These are phyloP conservation scores for Epicoccum nigrum DNA, from an alignment of 2,329 filamentous ascomycete species.

Conservation along the genomic window DNA sequence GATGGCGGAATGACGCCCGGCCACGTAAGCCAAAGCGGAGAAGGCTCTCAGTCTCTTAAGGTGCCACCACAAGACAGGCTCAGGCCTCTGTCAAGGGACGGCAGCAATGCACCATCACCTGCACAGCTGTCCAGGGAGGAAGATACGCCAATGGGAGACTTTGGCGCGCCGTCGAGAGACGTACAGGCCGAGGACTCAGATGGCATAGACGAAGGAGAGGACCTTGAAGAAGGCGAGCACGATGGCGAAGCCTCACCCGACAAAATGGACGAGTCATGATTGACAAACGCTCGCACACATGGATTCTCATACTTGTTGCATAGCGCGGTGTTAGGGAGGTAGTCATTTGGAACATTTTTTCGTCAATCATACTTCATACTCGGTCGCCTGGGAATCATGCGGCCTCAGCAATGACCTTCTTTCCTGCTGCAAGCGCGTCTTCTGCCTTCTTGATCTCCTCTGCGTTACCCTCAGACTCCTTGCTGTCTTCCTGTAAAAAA, in stretches of 20 bases:
- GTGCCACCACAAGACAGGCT: slow-evolving; percentile 42
- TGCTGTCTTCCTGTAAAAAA: slow-evolving; percentile 47
- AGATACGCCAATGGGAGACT: slow-evolving; percentile 42
- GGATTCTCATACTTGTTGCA: slow-evolving; percentile 29
- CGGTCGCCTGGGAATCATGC: slow-evolving; percentile 35
- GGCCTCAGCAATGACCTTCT: slow-evolving; percentile 38
- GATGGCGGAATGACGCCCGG: slow-evolving; percentile 51
- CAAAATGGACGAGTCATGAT: slow-evolving; percentile 42
- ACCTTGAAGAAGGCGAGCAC: slow-evolving; percentile 40
- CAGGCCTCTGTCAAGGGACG: slow-evolving; percentile 37
- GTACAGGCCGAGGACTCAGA: slow-evolving; percentile 40
- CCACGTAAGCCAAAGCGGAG: slow-evolving; percentile 42
- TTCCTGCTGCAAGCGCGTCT: slow-evolving; percentile 49
- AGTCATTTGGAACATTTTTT: slow-evolving; percentile 4
- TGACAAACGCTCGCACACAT: not conserved
- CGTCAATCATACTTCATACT: slow-evolving; percentile 18
- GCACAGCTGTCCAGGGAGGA: slow-evolving; percentile 31
- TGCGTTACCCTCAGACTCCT: slow-evolving; percentile 47
- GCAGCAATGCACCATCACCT: slow-evolving; percentile 36
- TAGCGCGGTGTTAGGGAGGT: slow-evolving; percentile 42
- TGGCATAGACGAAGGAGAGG: slow-evolving; percentile 42
- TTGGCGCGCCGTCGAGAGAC: slow-evolving; percentile 27
- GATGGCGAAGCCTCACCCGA: slow-evolving; percentile 31
- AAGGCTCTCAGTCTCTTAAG: slow-evolving; percentile 34
- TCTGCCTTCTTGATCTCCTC: slow-evolving; percentile 56